Base-by-base conservation (phyloP, 345 rosid species). In the Populus pruinosa region DNA sequence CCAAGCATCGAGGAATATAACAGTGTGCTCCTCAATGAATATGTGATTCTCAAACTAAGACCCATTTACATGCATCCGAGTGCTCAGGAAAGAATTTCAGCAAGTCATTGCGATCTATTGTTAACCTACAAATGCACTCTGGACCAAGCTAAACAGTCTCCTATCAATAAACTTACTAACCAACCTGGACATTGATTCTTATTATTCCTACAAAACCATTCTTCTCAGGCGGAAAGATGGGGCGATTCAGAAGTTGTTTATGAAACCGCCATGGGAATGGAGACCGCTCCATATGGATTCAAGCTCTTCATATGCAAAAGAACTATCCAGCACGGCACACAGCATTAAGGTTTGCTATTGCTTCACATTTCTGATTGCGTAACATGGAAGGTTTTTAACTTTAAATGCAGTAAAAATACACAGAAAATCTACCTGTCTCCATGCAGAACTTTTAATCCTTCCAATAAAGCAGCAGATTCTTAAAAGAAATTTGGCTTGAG, bases 71-170 rank as follows among this genome's bases (percentile, higher is more conserved):
- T 1, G 29, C 25, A n/a, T 59, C 27, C 27, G 11, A 10, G 44
- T 41, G 44, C 44, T 41, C 44, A 41, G 44, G 44, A 41, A 41
- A 9, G 11, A 41, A 41, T 2, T 2, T 41, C 44, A 11, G 44
- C 44, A 41, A 2, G 12, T 41, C 44, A 10, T 41, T 41, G 44
- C 44, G 44, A 41, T 11, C 44, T 41, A 2, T 41, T 41, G 29
- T 27, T 27, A 27, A 27, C 29, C 21, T 27, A 63, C 13, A 36
- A 73, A 67, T 38, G 55, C 67, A 35, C 17, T 59, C 18, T 5
- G n/a, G 59, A 56, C 76, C 68, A 73, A 73, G 76, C 68, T 73
- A 73, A 53, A 73, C 61, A 61, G 76, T 59, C 68, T 73, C 53
- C 29, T 73, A 59, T 73, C 76, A 73, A 13, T n/a, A 49, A 25